phyloP scores from a whole-genome alignment of 768 basidiomycete species.

The Trametes sanguinea region DNA sequence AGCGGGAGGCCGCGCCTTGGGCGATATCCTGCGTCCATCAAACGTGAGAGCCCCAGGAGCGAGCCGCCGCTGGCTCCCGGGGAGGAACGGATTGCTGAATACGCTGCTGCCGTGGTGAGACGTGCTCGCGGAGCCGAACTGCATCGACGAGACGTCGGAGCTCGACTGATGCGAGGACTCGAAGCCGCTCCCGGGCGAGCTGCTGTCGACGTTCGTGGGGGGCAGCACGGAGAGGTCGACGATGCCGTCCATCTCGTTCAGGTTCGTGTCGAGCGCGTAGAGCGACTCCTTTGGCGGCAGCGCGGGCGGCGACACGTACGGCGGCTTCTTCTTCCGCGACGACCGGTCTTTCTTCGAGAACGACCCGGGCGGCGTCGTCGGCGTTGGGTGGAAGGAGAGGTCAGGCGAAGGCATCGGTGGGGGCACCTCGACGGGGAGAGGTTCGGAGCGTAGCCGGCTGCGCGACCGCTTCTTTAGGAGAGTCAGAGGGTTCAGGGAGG shows the following conservation, averaged over 20 bases:
- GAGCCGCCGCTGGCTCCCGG: constrained; percentile 30
- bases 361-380: constrained; percentile 19
- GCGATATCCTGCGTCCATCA: constrained; percentile 49
- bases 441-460: constrained; percentile 41
- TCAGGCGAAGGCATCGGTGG: constrained; percentile 28
- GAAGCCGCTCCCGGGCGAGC: constrained; percentile 46
- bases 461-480: constrained; percentile 45
- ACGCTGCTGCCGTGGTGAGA: constrained; percentile 24
- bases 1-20: constrained; percentile 41
- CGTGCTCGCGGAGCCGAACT: constrained; percentile 38
- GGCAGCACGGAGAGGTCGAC: constrained; percentile 47
- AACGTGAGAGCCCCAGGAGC: constrained; percentile 26
- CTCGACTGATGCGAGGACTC: constrained; percentile 37
- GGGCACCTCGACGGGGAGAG: constrained; percentile 36
- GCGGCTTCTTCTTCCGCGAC: constrained; percentile 33
- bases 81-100: constrained; percentile 42
- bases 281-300: constrained; percentile 38
- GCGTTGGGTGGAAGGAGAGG: constrained; percentile 31
- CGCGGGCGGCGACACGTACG: constrained; percentile 34
- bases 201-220: constrained; percentile 35
- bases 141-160: constrained; percentile 33
- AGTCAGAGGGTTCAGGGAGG: constrained; percentile 45
- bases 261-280: constrained; percentile 63
- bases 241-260: constrained; percentile 83
- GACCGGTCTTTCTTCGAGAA: constrained; percentile 24